Percentiles rank a stretch among this genome's conserved stretches.
Evolutionary conservation across 495 filamentous ascomycete genomes (phyloP).

Genomic region (Sporormia fimetaria): DNA sequence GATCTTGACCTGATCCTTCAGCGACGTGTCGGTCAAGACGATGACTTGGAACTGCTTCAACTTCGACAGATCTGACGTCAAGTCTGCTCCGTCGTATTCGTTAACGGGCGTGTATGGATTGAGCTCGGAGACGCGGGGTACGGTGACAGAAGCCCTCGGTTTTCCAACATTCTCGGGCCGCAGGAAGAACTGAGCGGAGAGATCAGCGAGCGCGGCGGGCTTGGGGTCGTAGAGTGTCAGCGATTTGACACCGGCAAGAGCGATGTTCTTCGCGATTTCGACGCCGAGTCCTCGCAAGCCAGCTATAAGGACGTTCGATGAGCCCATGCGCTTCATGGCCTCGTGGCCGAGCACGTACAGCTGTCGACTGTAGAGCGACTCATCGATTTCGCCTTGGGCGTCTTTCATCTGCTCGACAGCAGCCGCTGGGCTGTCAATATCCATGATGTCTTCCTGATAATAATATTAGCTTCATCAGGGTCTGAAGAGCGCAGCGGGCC

Average conservation of each 20-base stretch:
- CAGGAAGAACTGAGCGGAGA: slow-evolving; percentile 96
- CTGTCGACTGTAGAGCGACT: slow-evolving; percentile 94
- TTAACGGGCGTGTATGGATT: slow-evolving; percentile 91
- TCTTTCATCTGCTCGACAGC: slow-evolving; percentile 49
- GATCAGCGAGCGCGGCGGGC: slow-evolving; percentile 69
- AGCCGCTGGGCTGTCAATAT: slow-evolving; percentile 57
- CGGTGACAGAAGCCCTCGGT: slow-evolving; percentile 73
- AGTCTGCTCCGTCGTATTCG: slow-evolving; percentile 53
- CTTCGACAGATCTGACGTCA: slow-evolving; percentile 58
- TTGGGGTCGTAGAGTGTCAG: slow-evolving; percentile 78
- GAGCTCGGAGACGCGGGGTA: slow-evolving; percentile 81
- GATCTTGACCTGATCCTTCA: slow-evolving; percentile 68
- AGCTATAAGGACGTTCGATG: slow-evolving; percentile 86
- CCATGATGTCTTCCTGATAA: slow-evolving; percentile 54
- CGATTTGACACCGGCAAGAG: slow-evolving; percentile 85
- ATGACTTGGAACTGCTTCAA: slow-evolving; percentile 84
- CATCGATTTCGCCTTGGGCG: slow-evolving; percentile 66
- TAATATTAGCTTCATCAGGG: no score
- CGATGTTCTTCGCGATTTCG: slow-evolving; percentile 98
- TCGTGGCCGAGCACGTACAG: slow-evolving; percentile 97
- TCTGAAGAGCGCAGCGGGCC: no score
- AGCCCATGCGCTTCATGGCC: slow-evolving; percentile 98
- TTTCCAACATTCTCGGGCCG: slow-evolving; percentile 81
- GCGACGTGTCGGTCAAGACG: slow-evolving; percentile 72
- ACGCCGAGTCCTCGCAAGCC: slow-evolving; percentile 90